Conservation (phyloP, 2,329 filamentous ascomycete species). For the Diaporthe eres region DNA sequence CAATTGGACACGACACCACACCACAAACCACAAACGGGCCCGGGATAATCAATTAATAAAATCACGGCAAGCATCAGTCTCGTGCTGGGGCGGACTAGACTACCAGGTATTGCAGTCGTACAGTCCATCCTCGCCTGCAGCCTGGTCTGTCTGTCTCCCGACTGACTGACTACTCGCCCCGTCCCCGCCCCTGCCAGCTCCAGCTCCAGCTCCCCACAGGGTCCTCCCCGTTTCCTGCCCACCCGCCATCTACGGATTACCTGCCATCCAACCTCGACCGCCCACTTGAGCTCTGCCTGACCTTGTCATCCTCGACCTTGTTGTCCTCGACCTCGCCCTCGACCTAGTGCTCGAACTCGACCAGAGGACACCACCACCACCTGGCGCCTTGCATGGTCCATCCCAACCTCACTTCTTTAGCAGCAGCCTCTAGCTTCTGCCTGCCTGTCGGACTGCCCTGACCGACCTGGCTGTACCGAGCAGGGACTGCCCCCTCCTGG, state of each 20-base stretch:
- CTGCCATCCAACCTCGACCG: conserved; percentile 19
- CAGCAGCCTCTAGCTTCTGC: not conserved
- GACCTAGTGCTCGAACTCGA: not conserved
- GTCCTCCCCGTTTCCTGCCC: conserved; percentile 7
- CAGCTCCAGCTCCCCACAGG: not conserved
- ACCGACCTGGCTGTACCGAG: not conserved
- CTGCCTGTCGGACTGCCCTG: not conserved
- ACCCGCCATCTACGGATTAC: not conserved
- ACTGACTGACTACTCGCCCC: not conserved
- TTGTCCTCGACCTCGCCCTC: not conserved
- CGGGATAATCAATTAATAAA: not conserved
- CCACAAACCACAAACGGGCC: not conserved
- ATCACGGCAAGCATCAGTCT: conserved; percentile 11
- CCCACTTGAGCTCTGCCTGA: not conserved
- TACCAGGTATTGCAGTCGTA: not conserved
- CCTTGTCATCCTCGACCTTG: not conserved
- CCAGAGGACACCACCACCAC: not conserved
- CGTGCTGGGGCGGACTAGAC: not conserved
- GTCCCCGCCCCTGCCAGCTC: conserved; percentile 2
- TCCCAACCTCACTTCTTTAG: not conserved
- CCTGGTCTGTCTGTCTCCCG: not conserved
- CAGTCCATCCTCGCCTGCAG: not conserved
- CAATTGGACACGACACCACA: conserved; percentile 1
- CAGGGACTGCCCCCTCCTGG: not conserved
- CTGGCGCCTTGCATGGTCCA: not conserved